Evolutionary conservation across 495 filamentous ascomycete genomes (phyloP).

Genomic region (Hypoxylon cercidicola): DNA sequence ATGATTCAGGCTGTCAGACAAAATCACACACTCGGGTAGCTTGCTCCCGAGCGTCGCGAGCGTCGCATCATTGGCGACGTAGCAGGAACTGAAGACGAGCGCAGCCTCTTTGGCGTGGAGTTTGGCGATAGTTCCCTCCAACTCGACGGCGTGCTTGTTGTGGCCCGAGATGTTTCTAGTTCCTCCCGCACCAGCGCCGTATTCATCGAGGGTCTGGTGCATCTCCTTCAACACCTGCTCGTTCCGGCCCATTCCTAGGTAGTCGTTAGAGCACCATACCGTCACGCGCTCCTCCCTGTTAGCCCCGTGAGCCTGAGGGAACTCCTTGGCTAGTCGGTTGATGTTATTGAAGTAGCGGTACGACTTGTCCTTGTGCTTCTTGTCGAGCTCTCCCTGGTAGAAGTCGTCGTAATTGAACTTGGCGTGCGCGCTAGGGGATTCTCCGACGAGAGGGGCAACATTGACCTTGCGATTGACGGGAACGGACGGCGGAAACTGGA

Average conservation of each 20-base stretch:
- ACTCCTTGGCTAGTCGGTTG: conserved; percentile 96
- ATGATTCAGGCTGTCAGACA: conserved; percentile 95
- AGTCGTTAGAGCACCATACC: conserved; percentile 99
- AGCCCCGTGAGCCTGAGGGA: conserved; percentile 92
- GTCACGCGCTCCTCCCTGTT: conserved; percentile 88
- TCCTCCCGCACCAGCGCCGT: conserved; percentile 94
- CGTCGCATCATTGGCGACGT: conserved; percentile 97
- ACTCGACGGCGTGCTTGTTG: conserved; percentile 88
- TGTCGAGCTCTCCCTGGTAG: conserved; percentile 87
- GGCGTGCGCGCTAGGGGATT: conserved; percentile 41
- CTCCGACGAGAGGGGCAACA: conserved; percentile 33
- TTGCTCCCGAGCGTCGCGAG: conserved; percentile 96
- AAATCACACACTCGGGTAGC: conserved; percentile 92
- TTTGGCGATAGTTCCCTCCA: conserved; percentile 87
- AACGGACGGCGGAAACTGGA: conserved; percentile 51
- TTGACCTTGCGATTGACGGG: conserved; percentile 51
- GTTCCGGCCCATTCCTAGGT: conserved; percentile 97
- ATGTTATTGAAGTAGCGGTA: conserved; percentile 99
- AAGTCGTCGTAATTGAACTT: conserved; percentile 93
- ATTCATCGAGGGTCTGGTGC: conserved; percentile 94
- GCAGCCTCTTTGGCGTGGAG: conserved; percentile 91
- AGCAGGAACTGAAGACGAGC: conserved; percentile 95
- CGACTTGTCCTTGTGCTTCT: conserved; percentile 99
- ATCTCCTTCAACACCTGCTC: conserved; percentile 85
- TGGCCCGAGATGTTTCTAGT: conserved; percentile 98